These are phyloP conservation scores for Hysterangium stoloniferum DNA, from an alignment of 768 basidiomycete genomes.

Conservation along the genomic window DNA sequence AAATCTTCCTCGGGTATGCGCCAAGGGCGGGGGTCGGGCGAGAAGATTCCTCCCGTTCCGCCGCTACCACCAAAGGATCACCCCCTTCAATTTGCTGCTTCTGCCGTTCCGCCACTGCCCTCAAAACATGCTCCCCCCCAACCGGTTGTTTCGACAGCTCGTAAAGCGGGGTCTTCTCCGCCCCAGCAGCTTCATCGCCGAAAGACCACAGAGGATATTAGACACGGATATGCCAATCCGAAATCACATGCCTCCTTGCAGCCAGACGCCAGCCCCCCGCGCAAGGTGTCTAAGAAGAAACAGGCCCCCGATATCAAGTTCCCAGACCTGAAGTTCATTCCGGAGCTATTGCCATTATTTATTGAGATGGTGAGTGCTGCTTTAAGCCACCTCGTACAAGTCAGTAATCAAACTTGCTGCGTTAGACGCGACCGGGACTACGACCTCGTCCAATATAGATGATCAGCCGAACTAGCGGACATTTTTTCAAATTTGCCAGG, in stretches of 20 bases:
- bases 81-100: too few relatives aligned
- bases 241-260: too few relatives aligned
- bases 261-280: slow-evolving; percentile 11
- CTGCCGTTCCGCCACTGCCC: neutral
- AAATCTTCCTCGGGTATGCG: slow-evolving; percentile 1
- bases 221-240: too few relatives aligned
- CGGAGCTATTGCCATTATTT: slow-evolving; percentile 81
- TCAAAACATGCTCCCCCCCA: neutral
- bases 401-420: neutral
- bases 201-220: slow-evolving; percentile 6
- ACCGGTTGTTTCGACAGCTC: neutral
- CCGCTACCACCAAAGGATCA: slow-evolving; percentile 1
- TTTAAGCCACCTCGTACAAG: neutral
- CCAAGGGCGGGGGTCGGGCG: slow-evolving; percentile 3
- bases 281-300: slow-evolving; percentile 31
- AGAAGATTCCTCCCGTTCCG: slow-evolving; percentile 7
- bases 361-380: slow-evolving; percentile 71
- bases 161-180: neutral
- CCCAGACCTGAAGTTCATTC: slow-evolving; percentile 72
- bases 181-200: neutral
- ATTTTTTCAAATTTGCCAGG: too few relatives aligned
- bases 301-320: slow-evolving; percentile 43
- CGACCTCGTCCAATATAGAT: slow-evolving; percentile 5
- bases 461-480: too few relatives aligned
- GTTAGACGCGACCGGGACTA: slow-evolving; percentile 5